Conservation (phyloP, 345 rosid genomes). For the Boechera stricta region DNA sequence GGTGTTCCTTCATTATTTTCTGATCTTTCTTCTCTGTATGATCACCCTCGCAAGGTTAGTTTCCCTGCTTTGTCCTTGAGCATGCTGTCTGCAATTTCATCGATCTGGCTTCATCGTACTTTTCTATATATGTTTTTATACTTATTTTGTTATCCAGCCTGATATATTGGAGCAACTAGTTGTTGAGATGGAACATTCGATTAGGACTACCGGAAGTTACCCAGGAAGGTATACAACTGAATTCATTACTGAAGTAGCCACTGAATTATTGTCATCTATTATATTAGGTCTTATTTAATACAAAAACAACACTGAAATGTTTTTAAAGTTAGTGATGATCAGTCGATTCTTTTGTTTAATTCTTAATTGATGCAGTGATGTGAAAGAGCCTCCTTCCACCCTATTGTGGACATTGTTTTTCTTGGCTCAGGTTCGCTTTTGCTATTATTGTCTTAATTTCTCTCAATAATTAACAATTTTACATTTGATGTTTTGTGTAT, state of each 20-base stretch:
- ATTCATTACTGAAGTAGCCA: slow-evolving; percentile 9
- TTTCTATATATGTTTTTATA: slow-evolving; percentile 7
- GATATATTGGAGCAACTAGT: slow-evolving; percentile 82
- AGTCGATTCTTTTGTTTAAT: slow-evolving; percentile 5
- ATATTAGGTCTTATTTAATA: slow-evolving; percentile 11
- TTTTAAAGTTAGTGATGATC: slow-evolving; percentile 1
- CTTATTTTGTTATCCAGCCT: slow-evolving; percentile 58
- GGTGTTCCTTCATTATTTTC: slow-evolving; percentile 99
- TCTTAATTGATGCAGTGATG: slow-evolving; percentile 61
- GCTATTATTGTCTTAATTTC: slow-evolving; percentile 20
- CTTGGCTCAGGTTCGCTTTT: slow-evolving; percentile 85
- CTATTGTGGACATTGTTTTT: slow-evolving; percentile 91
- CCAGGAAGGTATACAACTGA: slow-evolving; percentile 76
- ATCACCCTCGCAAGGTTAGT: slow-evolving; percentile 83
- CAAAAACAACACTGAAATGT: not conserved
- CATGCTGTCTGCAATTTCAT: slow-evolving; percentile 17
- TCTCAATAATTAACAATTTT: slow-evolving; percentile 26
- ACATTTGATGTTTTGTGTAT: slow-evolving; percentile 10
- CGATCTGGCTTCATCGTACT: slow-evolving; percentile 22
- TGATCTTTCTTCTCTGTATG: slow-evolving; percentile 91
- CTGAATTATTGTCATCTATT: not conserved
- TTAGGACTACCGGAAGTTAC: slow-evolving; percentile 63
- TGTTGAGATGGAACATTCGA: slow-evolving; percentile 85
- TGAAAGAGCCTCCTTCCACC: slow-evolving; percentile 92
- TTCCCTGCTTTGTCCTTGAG: slow-evolving; percentile 30